These are phyloP conservation scores for Jaltomata sinuosa DNA, from an alignment of 257 asterid species.

Conservation along the genomic window DNA sequence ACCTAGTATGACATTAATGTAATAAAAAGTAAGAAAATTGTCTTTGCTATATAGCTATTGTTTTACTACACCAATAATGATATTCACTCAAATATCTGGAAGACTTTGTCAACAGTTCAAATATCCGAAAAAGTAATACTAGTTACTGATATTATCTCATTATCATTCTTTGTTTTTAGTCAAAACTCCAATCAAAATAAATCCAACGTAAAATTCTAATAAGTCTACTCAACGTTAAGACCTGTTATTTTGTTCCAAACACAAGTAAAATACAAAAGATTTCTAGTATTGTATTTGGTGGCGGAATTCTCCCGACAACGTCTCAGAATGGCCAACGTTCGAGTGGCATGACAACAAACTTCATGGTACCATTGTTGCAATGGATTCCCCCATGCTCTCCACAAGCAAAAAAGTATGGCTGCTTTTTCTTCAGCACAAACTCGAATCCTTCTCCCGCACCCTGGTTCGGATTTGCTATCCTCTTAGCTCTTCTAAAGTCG, in stretches of 20 bases:
- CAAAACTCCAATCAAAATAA: not conserved
- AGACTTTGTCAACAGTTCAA: not conserved
- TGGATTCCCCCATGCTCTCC: conserved; percentile 54
- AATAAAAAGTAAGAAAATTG: too few species aligned
- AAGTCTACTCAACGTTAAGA: not conserved
- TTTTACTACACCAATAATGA: too few species aligned
- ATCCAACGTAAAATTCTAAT: not conserved
- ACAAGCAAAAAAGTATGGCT: conserved; percentile 59
- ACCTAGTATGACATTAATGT: too few species aligned
- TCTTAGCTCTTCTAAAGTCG: conserved; percentile 45
- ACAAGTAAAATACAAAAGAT: not conserved
- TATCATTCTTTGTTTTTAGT: not conserved
- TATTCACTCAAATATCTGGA: not conserved
- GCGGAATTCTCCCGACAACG: too few species aligned
- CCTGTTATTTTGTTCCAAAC: not conserved
- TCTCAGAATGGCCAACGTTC: conserved; percentile 22
- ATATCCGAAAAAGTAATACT: not conserved
- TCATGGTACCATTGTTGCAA: conserved; percentile 71
- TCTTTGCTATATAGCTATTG: too few species aligned
- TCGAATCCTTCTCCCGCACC: conserved; percentile 57
- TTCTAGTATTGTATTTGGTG: not conserved
- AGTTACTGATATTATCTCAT: not conserved
- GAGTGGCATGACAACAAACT: conserved; percentile 55
- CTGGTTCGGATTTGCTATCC: conserved; percentile 32
- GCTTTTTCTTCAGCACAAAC: conserved; percentile 48